Evolutionary conservation across 192 early-diverging fungal genomes (phyloP).

Genomic region (Geranomyces variabilis): DNA sequence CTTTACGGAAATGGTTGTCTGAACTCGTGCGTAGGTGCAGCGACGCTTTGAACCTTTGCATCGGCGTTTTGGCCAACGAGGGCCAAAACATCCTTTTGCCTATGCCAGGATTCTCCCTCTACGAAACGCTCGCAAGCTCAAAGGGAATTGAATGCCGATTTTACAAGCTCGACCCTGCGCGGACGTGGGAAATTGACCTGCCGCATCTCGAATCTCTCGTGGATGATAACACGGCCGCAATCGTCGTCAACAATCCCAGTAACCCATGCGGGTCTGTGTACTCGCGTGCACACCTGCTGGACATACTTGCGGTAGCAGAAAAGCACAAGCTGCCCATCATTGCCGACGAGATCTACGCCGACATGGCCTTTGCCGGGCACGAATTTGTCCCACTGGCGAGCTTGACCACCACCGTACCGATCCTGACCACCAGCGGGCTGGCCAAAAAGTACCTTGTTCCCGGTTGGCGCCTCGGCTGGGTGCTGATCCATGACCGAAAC

Average conservation of each 20-base stretch:
- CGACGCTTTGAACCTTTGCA: constrained; percentile 42
- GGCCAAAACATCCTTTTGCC: constrained; percentile 88
- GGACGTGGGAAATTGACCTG: constrained; percentile 85
- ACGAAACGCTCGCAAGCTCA: constrained; percentile 76
- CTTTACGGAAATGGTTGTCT: too few species aligned
- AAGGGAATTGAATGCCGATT: constrained; percentile 78
- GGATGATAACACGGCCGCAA: constrained; percentile 76
- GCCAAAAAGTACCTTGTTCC: constrained; percentile 90
- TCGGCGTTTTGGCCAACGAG: constrained; percentile 69
- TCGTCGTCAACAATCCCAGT: constrained; percentile 83
- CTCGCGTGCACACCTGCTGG: constrained; percentile 68
- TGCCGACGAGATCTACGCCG: constrained; percentile 90
- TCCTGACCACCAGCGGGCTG: constrained; percentile 80
- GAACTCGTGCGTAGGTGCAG: constrained; percentile 37
- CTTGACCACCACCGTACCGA: constrained; percentile 79
- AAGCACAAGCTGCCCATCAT: constrained; percentile 80
- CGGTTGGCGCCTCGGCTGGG: constrained; percentile 91
- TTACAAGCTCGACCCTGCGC: constrained; percentile 75
- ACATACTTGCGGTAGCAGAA: constrained; percentile 73
- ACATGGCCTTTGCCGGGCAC: constrained; percentile 72
- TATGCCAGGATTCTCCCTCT: constrained; percentile 83
- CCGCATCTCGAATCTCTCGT: constrained; percentile 78
- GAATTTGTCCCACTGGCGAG: constrained; percentile 53
- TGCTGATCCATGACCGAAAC: constrained; percentile 76
- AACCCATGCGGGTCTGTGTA: constrained; percentile 93